Evolutionary conservation across 345 rosid genomes (phyloP), one percentile per base, ranked within the genome.

Genomic region (Firmiana major): DNA sequence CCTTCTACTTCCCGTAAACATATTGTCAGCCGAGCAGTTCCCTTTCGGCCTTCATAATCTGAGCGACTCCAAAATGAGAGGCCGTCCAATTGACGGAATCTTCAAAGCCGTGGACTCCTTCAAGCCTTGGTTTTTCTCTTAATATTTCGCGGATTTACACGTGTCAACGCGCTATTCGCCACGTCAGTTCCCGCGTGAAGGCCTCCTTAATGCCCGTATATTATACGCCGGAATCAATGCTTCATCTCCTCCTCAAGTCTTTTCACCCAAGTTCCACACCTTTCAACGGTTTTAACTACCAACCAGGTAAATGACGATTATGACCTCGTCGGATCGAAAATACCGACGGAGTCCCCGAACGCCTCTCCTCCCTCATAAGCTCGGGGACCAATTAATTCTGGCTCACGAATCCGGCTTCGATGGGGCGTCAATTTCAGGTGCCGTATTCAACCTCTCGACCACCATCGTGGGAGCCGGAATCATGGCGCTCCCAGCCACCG

Each of bases 381-480:
- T 36, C 60, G 78, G 57, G 34, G 63, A 45, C 51, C n/a, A 31
- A 34, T 26, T 49, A 31, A 24, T 13, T 75, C 75, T 55, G 21
- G 49, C 63, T 24, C 81, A 45, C 11, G 89, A 87, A 63, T 71
- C 71, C 12, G 78, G 85, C n/a, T 79, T 77, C 78, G 70, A 81
- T 70, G 89, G 89, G 15, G 90, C 91, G 2, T 91, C 93, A 26
- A 87, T 84, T 76, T 87, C 85, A 9, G 89, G 90, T 48, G 89
- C 89, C 68, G 89, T 91, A 21, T 91, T 85, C 80, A 91, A 91
- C 78, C 91, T 89, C 48, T 89, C 91, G 64, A 91, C 93, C 65
- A 88, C 91, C 42, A 81, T 89, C 72, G 86, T 91, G 7, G 93
- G 93, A 12, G 90, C 90, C 34, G 90, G 95, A 24, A 87, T 91